phyloP scores from a whole-genome alignment of 192 early-diverging fungal species.

The Backusella mclennaniae region DNA sequence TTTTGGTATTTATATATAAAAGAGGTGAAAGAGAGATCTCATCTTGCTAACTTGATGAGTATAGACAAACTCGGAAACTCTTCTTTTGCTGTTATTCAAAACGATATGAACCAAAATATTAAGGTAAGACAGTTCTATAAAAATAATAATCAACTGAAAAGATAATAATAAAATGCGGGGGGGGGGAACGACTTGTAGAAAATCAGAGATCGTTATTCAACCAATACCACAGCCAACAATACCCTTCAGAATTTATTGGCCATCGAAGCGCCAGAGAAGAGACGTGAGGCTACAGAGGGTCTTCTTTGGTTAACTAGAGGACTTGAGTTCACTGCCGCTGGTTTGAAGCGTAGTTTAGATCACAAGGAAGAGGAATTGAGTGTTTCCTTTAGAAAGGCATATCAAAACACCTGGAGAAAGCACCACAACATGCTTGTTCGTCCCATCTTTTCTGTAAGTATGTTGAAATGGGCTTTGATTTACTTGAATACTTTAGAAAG shows the following conservation, averaged over 20 bases:
- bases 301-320: conserved; percentile 82
- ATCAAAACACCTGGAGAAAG: conserved; percentile 59
- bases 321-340: conserved; percentile 69
- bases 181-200: conserved; percentile 50
- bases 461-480: not conserved
- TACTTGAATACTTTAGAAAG: not conserved
- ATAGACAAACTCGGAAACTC: conserved; percentile 59
- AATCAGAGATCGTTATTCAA: conserved; percentile 65
- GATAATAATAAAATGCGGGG: not conserved
- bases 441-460: conserved; percentile 56
- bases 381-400: conserved; percentile 65
- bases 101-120: conserved; percentile 88
- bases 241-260: conserved; percentile 83
- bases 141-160: not conserved
- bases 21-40: not conserved
- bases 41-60: not conserved
- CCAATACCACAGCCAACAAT: conserved; percentile 55
- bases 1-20: conserved; percentile 46
- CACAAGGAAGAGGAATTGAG: conserved; percentile 55
- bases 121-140: conserved; percentile 41
- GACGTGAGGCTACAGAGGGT: conserved; percentile 80
- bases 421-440: conserved; percentile 65
- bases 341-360: conserved; percentile 51
- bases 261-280: conserved; percentile 66
- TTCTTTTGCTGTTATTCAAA: conserved; percentile 78